These are phyloP conservation scores for Wickerhamiella cacticola DNA, from an alignment of 805 yeast species.

Conservation along the genomic window DNA sequence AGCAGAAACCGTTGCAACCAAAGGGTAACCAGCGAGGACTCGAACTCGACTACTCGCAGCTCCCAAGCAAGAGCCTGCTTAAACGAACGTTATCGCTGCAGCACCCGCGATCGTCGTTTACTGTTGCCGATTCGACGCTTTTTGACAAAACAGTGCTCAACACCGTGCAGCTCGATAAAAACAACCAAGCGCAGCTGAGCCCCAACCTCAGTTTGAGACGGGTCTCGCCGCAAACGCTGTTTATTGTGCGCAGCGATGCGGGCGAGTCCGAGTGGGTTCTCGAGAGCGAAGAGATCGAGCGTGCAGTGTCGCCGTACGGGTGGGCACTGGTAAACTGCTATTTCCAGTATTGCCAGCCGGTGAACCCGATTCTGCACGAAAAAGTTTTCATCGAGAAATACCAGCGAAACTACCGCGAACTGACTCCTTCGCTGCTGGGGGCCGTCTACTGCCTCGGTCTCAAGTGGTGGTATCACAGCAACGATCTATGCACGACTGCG, in stretches of 20 bases:
- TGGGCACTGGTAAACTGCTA: conserved; percentile 55
- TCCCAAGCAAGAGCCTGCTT: conserved; percentile 51
- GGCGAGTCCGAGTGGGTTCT: conserved; percentile 58
- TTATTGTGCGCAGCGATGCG: conserved; percentile 61
- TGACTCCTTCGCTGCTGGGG: conserved; percentile 82
- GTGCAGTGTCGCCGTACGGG: conserved; percentile 86
- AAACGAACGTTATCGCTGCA: conserved; percentile 65
- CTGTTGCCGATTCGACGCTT: conserved; percentile 77
- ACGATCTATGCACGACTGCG: conserved; percentile 58
- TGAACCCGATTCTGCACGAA: conserved; percentile 83
- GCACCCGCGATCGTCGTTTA: conserved; percentile 80
- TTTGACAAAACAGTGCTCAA: conserved; percentile 64
- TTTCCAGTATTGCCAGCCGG: conserved; percentile 78
- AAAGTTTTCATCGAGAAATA: conserved; percentile 86
- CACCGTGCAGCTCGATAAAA: conserved; percentile 49
- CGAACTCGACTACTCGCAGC: conserved; percentile 51
- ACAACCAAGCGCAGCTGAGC: conserved; percentile 69
- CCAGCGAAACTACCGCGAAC: conserved; percentile 78
- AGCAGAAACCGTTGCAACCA: conserved; percentile 10
- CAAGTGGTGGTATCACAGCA: conserved; percentile 90
- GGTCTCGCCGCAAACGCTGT: conserved; percentile 66
- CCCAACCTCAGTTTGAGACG: conserved; percentile 57
- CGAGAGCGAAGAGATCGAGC: conserved; percentile 74
- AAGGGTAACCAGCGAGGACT: conserved; percentile 24
- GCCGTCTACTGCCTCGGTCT: conserved; percentile 80